These are phyloP conservation scores for Centella asiatica DNA, from an alignment of 129 eudicot species.

Conservation along the genomic window DNA sequence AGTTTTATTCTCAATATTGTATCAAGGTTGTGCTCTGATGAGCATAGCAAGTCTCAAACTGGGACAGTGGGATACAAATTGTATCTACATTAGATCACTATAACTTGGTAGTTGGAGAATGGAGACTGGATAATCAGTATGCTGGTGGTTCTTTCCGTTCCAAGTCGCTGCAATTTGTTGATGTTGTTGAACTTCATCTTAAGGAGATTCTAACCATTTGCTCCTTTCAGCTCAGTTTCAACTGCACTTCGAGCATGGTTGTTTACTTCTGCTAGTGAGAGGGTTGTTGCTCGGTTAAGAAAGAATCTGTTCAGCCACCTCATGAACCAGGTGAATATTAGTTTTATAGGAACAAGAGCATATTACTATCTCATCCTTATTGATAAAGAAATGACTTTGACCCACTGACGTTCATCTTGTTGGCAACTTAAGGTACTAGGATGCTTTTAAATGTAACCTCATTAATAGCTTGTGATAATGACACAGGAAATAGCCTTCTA, in stretches of 20 bases:
- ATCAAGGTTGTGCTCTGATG: not conserved
- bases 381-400: not conserved
- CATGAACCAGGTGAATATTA: slow-evolving; percentile 49
- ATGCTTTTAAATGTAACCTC: not conserved
- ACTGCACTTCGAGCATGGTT: slow-evolving; percentile 84
- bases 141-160: not conserved
- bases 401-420: not conserved
- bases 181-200: not conserved
- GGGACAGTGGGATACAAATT: not conserved
- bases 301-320: slow-evolving; percentile 70
- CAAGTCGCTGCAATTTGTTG: not conserved
- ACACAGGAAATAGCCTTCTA: slow-evolving; percentile 57
- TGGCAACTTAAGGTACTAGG: not conserved
- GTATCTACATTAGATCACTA: not conserved
- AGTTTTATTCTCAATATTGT: not conserved
- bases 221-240: slow-evolving; percentile 51
- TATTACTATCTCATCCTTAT: not conserved
- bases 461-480: not conserved
- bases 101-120: not conserved
- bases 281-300: slow-evolving; percentile 78
- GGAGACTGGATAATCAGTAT: not conserved
- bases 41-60: not conserved
- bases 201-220: slow-evolving; percentile 10
- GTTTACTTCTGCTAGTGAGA: slow-evolving; percentile 86
- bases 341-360: too few relatives aligned